Evolutionary conservation across 148 eudicot species (phyloP).

Genomic region (Vaccinium corymbosum): DNA sequence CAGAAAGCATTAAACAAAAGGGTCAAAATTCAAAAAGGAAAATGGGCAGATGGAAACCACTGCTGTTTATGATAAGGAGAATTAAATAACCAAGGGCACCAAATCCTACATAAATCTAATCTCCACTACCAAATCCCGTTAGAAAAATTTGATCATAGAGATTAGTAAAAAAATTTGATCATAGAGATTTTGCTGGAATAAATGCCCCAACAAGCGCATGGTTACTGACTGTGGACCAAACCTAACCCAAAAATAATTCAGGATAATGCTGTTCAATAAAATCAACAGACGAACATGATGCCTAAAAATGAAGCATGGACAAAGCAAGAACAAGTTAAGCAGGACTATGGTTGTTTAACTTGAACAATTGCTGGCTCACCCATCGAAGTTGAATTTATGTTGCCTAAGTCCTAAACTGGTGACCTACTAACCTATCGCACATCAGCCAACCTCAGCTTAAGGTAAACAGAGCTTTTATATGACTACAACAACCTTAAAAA

Average conservation of each 20-base stretch:
- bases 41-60: not conserved
- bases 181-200: not conserved
- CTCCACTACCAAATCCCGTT: not conserved
- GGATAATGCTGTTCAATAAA: not conserved
- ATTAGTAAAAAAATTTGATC: not conserved
- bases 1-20: not conserved
- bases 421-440: not conserved
- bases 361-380: not conserved
- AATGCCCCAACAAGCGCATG: not conserved
- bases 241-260: not conserved
- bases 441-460: not conserved
- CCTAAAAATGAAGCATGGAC: not conserved
- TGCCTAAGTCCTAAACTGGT: not conserved
- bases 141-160: not conserved
- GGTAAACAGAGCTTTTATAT: not conserved
- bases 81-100: not conserved
- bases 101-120: not conserved
- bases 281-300: not conserved
- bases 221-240: slow-evolving; percentile 5
- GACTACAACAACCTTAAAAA: not conserved
- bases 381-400: not conserved
- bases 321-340: slow-evolving; percentile 8
- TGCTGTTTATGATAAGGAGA: not conserved
- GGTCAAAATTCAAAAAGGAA: not conserved
- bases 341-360: not conserved